Conservation (phyloP, 2,329 filamentous ascomycete species). For the Clarireedia hainanense region DNA sequence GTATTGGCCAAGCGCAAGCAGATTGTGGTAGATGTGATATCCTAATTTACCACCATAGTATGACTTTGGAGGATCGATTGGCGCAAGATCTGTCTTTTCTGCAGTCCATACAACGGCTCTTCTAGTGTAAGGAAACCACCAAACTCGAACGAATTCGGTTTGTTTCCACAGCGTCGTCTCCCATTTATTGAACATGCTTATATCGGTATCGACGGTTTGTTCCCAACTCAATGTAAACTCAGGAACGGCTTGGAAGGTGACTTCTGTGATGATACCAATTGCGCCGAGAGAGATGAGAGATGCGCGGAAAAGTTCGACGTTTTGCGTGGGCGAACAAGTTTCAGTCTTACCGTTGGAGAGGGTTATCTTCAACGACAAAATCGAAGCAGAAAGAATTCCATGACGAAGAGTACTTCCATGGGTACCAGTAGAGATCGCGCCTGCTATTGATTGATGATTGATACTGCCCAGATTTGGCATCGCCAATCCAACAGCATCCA, state of each 20-base stretch:
- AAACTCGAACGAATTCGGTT: constrained; percentile 85
- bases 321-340: constrained; percentile 58
- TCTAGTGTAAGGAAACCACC: constrained; percentile 94
- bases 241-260: constrained; percentile 75
- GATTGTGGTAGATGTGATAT: constrained; percentile 85
- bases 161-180: constrained; percentile 68
- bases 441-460: constrained; percentile 86
- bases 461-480: constrained; percentile 94
- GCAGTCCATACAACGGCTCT: constrained; percentile 85
- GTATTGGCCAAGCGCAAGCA: constrained; percentile 73
- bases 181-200: constrained; percentile 65
- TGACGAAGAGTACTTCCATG: constrained; percentile 83
- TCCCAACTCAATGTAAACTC: constrained; percentile 81
- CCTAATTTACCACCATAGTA: constrained; percentile 80
- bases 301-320: constrained; percentile 77
- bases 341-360: constrained; percentile 71
- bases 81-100: constrained; percentile 61
- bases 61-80: constrained; percentile 46
- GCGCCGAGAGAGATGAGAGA: constrained; percentile 82
- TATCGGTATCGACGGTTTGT: constrained; percentile 68
- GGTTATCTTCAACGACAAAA: constrained; percentile 69
- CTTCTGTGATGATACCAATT: constrained; percentile 81
- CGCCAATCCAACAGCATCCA: constrained; percentile 69
- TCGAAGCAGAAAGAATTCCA: constrained; percentile 74
- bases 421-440: constrained; percentile 86